Evolutionary conservation across 352 stramenopile genomes (phyloP), one percentile per base, ranked within the genome.

Genomic region (Globisporangium megalacanthum): DNA sequence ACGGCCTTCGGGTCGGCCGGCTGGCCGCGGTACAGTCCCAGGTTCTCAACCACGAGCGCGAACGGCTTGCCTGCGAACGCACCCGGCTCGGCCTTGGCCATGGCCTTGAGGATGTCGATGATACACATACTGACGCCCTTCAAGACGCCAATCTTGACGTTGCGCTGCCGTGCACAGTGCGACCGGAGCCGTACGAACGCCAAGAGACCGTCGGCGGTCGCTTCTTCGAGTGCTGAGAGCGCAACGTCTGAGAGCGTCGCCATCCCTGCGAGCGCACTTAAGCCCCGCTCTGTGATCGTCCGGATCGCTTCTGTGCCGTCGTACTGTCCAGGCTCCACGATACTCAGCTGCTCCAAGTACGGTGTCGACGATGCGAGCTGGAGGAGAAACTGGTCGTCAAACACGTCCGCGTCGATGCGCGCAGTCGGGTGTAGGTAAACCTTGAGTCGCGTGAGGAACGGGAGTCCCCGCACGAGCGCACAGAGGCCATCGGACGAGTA

Each of bases 81-180:
- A 6, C 50, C 56, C 25, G 54, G 31, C 9, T 68, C 65, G 53
- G 71, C 63, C 9, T 64, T 56, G 1, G 61, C 58, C 33, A 79
- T 53, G 0, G 64, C 56, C 31, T 72, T 52, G 5, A 75, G 19
- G 22, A 79, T 51, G 19, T 68, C 60, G n/a, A 69, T 31, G 10
- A 79, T 64, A 22, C 66, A 64, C 39, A 63, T 64, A 25, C 68
- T 63, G 19, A 77, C 65, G 29, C 64, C 58, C 15, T 60, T 60
- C 56, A 79, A 58, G 14, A 79, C 35, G 22, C 71, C 71, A 41
- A 79, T 65, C 19, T 77, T 79, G 42, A 77, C 47, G 44, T 79
- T 77, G 29, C 71, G 71, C 29, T 79, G 71, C 29, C 69, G 62
- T 8, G 73, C 59, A 22, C 59, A 70, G 6, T 62, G 56, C 17